A percentile compares a stretch with the other conserved stretches of the same genome.
Conservation (phyloP, 768 basidiomycete species). For the Pisolithus microcarpus region DNA sequence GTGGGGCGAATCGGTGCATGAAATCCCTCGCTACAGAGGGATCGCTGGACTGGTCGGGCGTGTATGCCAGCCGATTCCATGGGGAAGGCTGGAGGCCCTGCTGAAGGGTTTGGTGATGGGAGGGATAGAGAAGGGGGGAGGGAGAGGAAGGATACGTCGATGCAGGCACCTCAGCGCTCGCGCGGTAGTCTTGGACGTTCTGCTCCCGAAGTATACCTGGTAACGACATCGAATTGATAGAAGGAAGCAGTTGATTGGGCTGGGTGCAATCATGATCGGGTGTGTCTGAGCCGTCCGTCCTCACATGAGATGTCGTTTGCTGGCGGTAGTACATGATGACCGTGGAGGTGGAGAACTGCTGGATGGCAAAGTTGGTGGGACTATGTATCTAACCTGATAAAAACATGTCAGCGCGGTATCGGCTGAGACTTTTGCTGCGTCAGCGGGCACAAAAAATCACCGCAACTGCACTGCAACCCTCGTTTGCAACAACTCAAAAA, state of each 20-base stretch:
- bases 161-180: not conserved
- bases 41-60: not conserved
- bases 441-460: constrained; percentile 1
- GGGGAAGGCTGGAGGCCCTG: constrained; percentile 1
- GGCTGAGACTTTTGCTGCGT: constrained; percentile 5
- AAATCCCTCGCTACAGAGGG: constrained; percentile 1
- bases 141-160: constrained; percentile 2
- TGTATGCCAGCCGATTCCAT: constrained; percentile 4
- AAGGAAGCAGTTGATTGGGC: constrained; percentile 5
- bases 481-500: too few relatives aligned
- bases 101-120: not conserved
- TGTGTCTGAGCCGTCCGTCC: not conserved
- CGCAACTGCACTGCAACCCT: not conserved
- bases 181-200: constrained; percentile 1
- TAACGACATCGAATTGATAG: constrained; percentile 18
- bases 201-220: constrained; percentile 2
- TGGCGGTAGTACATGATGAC: constrained; percentile 9
- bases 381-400: constrained; percentile 2
- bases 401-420: constrained; percentile 4
- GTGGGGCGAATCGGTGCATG: not conserved
- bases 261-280: not conserved
- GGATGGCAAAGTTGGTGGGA: constrained; percentile 10
- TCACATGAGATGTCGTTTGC: constrained; percentile 7
- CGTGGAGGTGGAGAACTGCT: not conserved
- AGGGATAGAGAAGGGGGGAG: not conserved